These are phyloP conservation scores for Diaporthe longicolla DNA, from an alignment of 2,329 filamentous ascomycete genomes.

Conservation along the genomic window DNA sequence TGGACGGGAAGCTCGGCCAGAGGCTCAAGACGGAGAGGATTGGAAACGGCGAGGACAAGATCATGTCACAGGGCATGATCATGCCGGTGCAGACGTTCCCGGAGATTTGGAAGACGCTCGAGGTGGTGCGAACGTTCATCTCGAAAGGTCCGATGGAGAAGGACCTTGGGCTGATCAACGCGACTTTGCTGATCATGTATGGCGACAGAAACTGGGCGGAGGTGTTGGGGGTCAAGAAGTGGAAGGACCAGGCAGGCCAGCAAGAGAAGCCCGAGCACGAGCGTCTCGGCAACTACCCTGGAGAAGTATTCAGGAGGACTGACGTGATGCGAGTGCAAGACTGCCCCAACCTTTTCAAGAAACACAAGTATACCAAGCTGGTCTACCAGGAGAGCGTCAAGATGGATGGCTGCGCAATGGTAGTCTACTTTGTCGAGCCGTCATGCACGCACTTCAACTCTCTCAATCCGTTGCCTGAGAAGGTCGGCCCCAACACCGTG, in stretches of 20 bases:
- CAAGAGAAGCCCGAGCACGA: neutral
- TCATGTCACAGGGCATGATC: slow-evolving; percentile 46
- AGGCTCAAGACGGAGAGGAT: slow-evolving; percentile 43
- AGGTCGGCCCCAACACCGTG: slow-evolving; percentile 41
- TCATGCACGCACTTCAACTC: slow-evolving; percentile 43
- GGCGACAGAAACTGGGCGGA: slow-evolving; percentile 38
- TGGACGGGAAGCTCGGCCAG: slow-evolving; percentile 45
- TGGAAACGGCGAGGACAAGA: slow-evolving; percentile 33
- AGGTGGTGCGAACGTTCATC: slow-evolving; percentile 2
- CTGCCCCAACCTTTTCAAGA: slow-evolving; percentile 49
- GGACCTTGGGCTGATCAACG: slow-evolving; percentile 24
- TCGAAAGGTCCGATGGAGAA: neutral
- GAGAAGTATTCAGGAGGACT: slow-evolving; percentile 46
- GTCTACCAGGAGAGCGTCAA: slow-evolving; percentile 56
- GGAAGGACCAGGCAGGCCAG: slow-evolving; percentile 37
- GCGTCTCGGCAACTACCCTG: slow-evolving; percentile 42
- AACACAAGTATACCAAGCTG: slow-evolving; percentile 45
- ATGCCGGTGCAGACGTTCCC: slow-evolving; percentile 42
- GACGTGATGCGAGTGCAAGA: slow-evolving; percentile 48
- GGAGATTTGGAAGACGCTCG: slow-evolving; percentile 39
- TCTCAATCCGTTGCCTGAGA: slow-evolving; percentile 36
- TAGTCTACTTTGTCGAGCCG: slow-evolving; percentile 53
- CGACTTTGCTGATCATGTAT: slow-evolving; percentile 28
- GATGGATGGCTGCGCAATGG: slow-evolving; percentile 57
- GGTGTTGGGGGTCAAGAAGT: slow-evolving; percentile 47